Conservation (phyloP, 352 stramenopile genomes). For the Phytophthora ohioensis region DNA sequence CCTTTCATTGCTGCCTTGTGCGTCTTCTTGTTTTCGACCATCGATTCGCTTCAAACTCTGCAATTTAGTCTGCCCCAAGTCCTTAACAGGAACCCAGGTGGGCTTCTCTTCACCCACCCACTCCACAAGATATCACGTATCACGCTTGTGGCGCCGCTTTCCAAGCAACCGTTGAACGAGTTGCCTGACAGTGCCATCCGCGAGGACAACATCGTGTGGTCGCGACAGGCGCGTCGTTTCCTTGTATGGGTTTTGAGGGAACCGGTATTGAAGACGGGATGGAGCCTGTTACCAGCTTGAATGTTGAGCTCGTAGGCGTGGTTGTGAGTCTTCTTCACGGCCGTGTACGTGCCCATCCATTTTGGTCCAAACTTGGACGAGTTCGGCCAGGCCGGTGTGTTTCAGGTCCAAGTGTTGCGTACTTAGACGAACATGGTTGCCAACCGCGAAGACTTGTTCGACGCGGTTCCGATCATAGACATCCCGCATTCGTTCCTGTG, state of each 20-base stretch:
- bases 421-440: constrained; percentile 24
- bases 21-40: constrained; percentile 3
- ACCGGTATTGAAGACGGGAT: constrained; percentile 23
- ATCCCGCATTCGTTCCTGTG: constrained; percentile 20
- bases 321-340: constrained; percentile 19
- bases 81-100: constrained; percentile 7
- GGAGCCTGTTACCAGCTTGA: constrained; percentile 20
- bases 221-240: not conserved
- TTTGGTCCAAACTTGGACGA: constrained; percentile 27
- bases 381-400: constrained; percentile 17
- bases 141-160: constrained; percentile 1
- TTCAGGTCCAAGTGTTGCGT: constrained; percentile 23
- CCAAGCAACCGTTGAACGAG: not conserved
- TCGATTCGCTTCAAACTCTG: constrained; percentile 3
- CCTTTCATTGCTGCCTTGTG: not conserved
- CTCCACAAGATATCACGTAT: constrained; percentile 26
- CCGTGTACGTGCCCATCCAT: constrained; percentile 22
- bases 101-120: constrained; percentile 15
- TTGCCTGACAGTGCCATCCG: constrained; percentile 10
- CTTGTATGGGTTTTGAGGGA: constrained; percentile 21
- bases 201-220: constrained; percentile 5
- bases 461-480: constrained; percentile 22
- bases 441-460: constrained; percentile 21
- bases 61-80: constrained; percentile 10
- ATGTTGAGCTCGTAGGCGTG: constrained; percentile 37